phyloP scores from a whole-genome alignment of 1,284 basidiomycete genomes.

The Cryptococcus sp. region DNA sequence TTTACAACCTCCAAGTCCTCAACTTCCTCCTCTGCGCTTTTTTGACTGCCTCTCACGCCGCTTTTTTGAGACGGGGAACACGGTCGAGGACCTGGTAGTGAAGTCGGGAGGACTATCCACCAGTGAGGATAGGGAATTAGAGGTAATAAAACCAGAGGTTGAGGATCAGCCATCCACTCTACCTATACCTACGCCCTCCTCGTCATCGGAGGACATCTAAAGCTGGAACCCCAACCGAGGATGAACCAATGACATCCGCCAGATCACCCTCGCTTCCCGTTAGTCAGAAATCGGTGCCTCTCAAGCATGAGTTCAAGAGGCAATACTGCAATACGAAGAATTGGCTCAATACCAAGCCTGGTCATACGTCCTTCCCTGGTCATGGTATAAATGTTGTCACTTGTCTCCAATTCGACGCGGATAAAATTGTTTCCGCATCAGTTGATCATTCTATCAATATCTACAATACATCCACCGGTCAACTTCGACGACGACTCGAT shows the following conservation, averaged over 20 bases:
- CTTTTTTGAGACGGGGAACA: too few species aligned
- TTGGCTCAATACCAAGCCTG: constrained; percentile 46
- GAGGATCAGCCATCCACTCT: too few species aligned
- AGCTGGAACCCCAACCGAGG: constrained; percentile 28
- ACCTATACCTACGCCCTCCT: too few species aligned
- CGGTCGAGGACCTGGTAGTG: too few species aligned
- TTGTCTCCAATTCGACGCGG: constrained; percentile 84
- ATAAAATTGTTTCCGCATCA: constrained; percentile 81
- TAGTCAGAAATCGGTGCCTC: constrained; percentile 17
- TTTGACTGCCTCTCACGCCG: too few species aligned
- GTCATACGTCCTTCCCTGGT: constrained; percentile 73
- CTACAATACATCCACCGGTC: constrained; percentile 77
- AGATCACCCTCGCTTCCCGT: background rate
- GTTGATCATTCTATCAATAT: constrained; percentile 76
- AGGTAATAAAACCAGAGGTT: too few species aligned
- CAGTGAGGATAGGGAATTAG: too few species aligned
- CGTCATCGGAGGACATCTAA: too few species aligned
- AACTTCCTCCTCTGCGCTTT: too few species aligned
- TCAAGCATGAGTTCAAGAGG: constrained; percentile 41
- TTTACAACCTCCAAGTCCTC: too few species aligned
- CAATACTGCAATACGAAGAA: constrained; percentile 58
- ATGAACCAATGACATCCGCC: constrained; percentile 21
- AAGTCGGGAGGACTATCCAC: too few species aligned
- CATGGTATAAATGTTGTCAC: constrained; percentile 87
- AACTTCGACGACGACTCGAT: constrained; percentile 65